Percentiles rank a stretch among this genome's conserved stretches.
Evolutionary conservation across 2,329 filamentous ascomycete species (phyloP).

Genomic region (Alternaria sp.): DNA sequence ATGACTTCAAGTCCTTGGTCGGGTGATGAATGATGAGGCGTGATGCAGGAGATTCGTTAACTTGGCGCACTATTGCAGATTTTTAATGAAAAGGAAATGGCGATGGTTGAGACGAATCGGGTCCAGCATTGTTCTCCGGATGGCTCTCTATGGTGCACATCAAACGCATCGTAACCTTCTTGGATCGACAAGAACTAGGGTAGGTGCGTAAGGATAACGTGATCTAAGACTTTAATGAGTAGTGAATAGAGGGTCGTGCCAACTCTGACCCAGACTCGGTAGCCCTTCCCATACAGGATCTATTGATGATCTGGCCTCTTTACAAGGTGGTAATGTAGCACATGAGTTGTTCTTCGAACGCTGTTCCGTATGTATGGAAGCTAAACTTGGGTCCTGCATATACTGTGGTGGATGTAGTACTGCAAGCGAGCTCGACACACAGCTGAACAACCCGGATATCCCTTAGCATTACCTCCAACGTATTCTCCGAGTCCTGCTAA

Average conservation of each 20-base stretch:
- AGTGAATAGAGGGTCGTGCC: not conserved
- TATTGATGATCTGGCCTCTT: not conserved
- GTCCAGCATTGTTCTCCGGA: not conserved
- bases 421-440: not conserved
- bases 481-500: not conserved
- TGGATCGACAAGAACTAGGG: not conserved
- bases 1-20: constrained; percentile 30
- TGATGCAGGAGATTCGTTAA: not conserved
- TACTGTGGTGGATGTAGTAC: not conserved
- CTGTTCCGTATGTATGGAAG: not conserved
- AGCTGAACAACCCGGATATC: not conserved
- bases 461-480: not conserved
- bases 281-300: not conserved
- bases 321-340: too few species aligned
- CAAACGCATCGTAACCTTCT: not conserved
- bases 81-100: not conserved
- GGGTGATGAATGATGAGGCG: not conserved
- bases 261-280: not conserved
- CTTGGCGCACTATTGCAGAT: not conserved
- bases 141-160: not conserved
- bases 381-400: not conserved
- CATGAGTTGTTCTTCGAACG: too few species aligned
- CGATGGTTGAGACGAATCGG: too few species aligned
- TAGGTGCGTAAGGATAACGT: not conserved
- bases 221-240: not conserved